phyloP scores from a whole-genome alignment of 1,139 yeast genomes.

The Candida neerlandica region DNA sequence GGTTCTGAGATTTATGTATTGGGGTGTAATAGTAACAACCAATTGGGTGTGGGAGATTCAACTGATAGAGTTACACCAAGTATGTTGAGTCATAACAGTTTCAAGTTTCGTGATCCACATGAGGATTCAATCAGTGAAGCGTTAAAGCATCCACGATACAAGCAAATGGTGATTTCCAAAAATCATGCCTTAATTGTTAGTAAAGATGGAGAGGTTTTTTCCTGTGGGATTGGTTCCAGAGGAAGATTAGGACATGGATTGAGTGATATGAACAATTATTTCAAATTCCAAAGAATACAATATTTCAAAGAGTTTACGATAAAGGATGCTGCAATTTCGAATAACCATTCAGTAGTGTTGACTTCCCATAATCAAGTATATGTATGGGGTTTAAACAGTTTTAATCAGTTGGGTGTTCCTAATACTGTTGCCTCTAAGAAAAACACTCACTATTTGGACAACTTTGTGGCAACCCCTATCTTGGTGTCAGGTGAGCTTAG shows the following conservation, averaged over 20 bases:
- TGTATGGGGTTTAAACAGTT: conserved; percentile 78
- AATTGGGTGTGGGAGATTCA: conserved; percentile 69
- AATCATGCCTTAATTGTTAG: conserved; percentile 68
- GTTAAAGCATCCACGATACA: conserved; percentile 44
- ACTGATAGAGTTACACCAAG: conserved; percentile 52
- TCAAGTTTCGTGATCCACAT: conserved; percentile 15
- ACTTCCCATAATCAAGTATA: conserved; percentile 56
- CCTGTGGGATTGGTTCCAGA: conserved; percentile 70
- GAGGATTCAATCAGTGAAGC: conserved; percentile 14
- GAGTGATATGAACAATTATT: conserved; percentile 35
- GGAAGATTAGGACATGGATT: conserved; percentile 71
- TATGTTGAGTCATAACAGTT: conserved; percentile 27
- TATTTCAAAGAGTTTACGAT: conserved; percentile 29
- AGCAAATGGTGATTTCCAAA: conserved; percentile 56
- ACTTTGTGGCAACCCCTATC: conserved; percentile 50
- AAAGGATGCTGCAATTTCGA: conserved; percentile 52
- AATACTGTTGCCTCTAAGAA: conserved; percentile 27
- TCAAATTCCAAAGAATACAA: conserved; percentile 39
- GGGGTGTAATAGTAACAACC: conserved; percentile 69
- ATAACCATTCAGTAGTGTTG: conserved; percentile 65
- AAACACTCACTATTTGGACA: conserved; percentile 32
- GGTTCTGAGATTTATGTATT: conserved; percentile 64
- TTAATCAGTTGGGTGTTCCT: conserved; percentile 64
- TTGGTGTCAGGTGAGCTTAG: conserved; percentile 53
- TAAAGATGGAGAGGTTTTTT: conserved; percentile 52